Evolutionary conservation across 2,329 filamentous ascomycete genomes (phyloP).

Genomic region (Hirsutella thompsonii): DNA sequence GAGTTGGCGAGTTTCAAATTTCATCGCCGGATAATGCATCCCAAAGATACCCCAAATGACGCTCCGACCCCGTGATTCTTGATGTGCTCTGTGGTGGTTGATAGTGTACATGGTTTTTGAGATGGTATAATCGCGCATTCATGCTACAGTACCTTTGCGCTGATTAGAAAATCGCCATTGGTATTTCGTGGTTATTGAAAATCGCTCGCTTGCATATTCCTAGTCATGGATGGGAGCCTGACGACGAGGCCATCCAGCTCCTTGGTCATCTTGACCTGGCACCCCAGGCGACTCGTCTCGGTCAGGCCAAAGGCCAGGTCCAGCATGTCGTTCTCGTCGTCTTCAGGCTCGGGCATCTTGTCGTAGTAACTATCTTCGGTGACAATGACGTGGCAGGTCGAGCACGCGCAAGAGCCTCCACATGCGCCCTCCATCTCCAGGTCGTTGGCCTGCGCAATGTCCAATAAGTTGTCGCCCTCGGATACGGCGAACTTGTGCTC

Average conservation of each 20-base stretch:
- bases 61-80: neutral
- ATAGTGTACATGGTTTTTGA: conserved; percentile 1
- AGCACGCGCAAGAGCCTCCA: conserved; percentile 86
- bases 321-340: conserved; percentile 82
- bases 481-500: conserved; percentile 67
- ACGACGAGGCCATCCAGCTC: conserved; percentile 80
- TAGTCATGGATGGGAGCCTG: conserved; percentile 80
- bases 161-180: too few species aligned
- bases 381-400: conserved; percentile 85
- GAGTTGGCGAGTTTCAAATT: conserved; percentile 3
- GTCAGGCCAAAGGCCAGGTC: conserved; percentile 83
- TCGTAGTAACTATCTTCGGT: conserved; percentile 61
- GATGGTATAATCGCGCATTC: neutral
- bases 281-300: conserved; percentile 72
- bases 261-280: conserved; percentile 84
- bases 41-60: conserved; percentile 4
- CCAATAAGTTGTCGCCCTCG: conserved; percentile 83
- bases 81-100: too few species aligned
- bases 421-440: conserved; percentile 98
- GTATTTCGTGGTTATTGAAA: conserved; percentile 35
- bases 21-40: conserved; percentile 4
- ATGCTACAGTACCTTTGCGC: neutral
- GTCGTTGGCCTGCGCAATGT: conserved; percentile 89
- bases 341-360: conserved; percentile 63
- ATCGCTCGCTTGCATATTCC: conserved; percentile 91